These are phyloP conservation scores for Thyridium curvatum DNA, from an alignment of 2,329 filamentous ascomycete species.

Conservation along the genomic window DNA sequence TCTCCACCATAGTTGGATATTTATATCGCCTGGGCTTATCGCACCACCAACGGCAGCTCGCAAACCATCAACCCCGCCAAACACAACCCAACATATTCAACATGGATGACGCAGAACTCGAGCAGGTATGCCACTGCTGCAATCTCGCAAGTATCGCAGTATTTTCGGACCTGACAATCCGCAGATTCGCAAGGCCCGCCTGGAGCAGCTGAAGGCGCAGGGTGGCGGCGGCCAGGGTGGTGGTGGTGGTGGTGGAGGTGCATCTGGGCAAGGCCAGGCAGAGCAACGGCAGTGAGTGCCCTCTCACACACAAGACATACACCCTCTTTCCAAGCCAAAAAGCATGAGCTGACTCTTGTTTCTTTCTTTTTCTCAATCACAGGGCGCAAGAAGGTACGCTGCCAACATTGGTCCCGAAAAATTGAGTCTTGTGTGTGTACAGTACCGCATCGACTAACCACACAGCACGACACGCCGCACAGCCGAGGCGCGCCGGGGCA, in stretches of 20 bases:
- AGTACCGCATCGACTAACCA: too few relatives aligned
- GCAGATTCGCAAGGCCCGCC: constrained; percentile 84
- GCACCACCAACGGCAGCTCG: too few relatives aligned
- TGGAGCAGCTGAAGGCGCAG: constrained; percentile 85
- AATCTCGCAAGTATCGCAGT: too few relatives aligned
- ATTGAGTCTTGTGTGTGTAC: too few relatives aligned
- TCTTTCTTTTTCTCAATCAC: background rate
- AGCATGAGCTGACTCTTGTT: constrained; percentile 2
- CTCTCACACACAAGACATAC: background rate
- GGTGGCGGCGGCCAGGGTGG: constrained; percentile 43
- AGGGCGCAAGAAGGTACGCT: background rate
- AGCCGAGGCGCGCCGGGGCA: constrained; percentile 67
- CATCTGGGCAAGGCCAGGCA: constrained; percentile 45
- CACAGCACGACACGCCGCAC: too few relatives aligned
- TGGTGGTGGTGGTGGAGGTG: constrained; percentile 36
- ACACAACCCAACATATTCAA: constrained; percentile 2
- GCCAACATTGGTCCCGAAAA: too few relatives aligned
- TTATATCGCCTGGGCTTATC: too few relatives aligned
- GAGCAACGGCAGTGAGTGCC: constrained; percentile 57
- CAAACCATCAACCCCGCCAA: too few relatives aligned
- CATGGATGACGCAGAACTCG: constrained; percentile 33
- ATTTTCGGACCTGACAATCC: too few relatives aligned
- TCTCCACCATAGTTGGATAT: too few relatives aligned
- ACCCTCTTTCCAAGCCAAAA: too few relatives aligned
- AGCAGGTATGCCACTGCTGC: constrained; percentile 17